Evolutionary conservation across 345 rosid species (phyloP).

Genomic region (Erodium maritimum): DNA sequence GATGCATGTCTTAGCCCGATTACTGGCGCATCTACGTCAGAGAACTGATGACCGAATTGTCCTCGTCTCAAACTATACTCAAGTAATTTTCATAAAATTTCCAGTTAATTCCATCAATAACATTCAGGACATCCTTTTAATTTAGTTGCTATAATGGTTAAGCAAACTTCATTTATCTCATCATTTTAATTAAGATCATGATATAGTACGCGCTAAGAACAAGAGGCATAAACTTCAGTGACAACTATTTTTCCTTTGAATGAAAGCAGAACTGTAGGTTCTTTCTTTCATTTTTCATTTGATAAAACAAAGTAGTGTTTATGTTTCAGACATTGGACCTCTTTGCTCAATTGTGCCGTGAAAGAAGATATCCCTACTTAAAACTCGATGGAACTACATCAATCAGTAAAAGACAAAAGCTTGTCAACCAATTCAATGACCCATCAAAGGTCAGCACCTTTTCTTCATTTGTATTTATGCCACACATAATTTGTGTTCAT

Average conservation of each 20-base stretch:
- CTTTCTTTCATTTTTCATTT: background rate
- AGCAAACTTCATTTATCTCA: background rate
- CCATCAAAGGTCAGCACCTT: constrained; percentile 46
- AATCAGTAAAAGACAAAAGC: constrained; percentile 89
- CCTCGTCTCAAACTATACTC: constrained; percentile 96
- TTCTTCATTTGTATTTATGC: background rate
- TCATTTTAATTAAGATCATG: no score
- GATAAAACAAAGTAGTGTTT: constrained; percentile 6
- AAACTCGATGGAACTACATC: constrained; percentile 95
- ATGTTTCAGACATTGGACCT: constrained; percentile 83
- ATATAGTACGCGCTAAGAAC: no score
- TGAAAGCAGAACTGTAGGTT: background rate
- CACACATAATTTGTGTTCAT: background rate
- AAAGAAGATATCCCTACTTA: constrained; percentile 85
- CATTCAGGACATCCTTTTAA: background rate
- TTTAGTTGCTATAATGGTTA: background rate
- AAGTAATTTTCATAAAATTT: constrained; percentile 31
- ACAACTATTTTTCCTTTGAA: background rate
- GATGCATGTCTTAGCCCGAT: constrained; percentile 92
- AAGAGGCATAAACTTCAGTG: background rate
- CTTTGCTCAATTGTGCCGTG: constrained; percentile 92
- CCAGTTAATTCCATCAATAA: constrained; percentile 6
- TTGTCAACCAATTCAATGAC: constrained; percentile 85
- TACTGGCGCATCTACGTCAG: constrained; percentile 69
- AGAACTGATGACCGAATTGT: constrained; percentile 88